Base-by-base conservation (phyloP, 768 basidiomycete species). In the Leccinum pellstonianum region DNA sequence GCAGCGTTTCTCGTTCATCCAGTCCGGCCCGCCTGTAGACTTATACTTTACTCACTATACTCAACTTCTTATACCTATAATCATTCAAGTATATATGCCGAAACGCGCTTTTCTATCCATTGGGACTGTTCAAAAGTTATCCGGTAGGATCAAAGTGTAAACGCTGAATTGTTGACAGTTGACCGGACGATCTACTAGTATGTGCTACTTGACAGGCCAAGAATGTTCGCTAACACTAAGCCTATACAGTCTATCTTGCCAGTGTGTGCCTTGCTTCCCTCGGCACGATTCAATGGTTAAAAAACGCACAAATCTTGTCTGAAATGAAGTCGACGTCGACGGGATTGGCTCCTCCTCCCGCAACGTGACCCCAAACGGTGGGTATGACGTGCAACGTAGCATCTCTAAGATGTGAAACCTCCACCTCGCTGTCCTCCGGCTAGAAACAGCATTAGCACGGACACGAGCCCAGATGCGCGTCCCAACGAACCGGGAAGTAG, bases 341-440 rank as follows among this genome's bases (percentile, higher is more conserved):
- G 3, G 66, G 59, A 59, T 80, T 81, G 2, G 75, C 61, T 17
- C 79, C 78, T 47, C 80, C 80, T 25, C 82, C 83, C 50, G 79
- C 81, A 67, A 81, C 76, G 70, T 86, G 85, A 9, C 85, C 85
- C 83, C 81, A 85, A 37, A 80, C 74, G 1, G 83, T 81, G 55
- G 80, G 76, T 58, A 85, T 85, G n/a, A 85, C 71, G 2, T 80
- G 77, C 17, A 85, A 70, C 29, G 74, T 75, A 4, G 81, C 77
- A 56, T 79, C 77, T 55, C 63, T 71, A 67, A 83, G 68, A 48
- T 74, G 68, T 0, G 73, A 70, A 17, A 83, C 71, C 64, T 86
- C 83, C n/a, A 68, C 68, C 62, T 79, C 75, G 59, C 77, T 85
- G 62, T 85, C 85, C 64, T 85, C 83, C 3, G 82, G 84, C 83